Base-by-base conservation (phyloP, 106 monocot species). In the Agapanthus africanus region DNA sequence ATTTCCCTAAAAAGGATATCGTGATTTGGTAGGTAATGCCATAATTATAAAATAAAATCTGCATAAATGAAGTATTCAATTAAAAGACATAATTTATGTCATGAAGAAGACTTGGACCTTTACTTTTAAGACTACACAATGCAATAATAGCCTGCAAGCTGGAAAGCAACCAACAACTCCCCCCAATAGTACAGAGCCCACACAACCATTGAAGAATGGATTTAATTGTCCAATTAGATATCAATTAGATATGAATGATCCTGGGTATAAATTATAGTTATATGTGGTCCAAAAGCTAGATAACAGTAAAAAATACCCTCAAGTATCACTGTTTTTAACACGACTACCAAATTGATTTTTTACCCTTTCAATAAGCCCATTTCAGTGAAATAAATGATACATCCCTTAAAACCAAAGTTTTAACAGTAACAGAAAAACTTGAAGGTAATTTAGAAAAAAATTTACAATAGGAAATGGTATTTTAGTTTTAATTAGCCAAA, bases 261-360 rank as follows among this genome's bases (percentile, higher is more conserved):
- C 36, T n/a, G 36, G 61, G 18, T 62, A 36, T 62, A n/a, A 62
- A 8, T 62, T n/a, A n/a, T n/a, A 28, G 28, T 30, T 44, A 27
- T 23, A 40, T 25, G 65, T 41, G 65, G 40, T 65, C 65, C 40
- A 26, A 18, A 66, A 4, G n/a, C n/a, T n/a, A n/a, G n/a, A n/a
- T n/a, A n/a, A n/a, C n/a, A n/a, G n/a, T n/a, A n/a, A n/a, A n/a
- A n/a, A n/a, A n/a, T n/a, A n/a, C n/a, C n/a, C n/a, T n/a, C n/a
- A n/a, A n/a, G n/a, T n/a, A n/a, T n/a, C n/a, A n/a, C n/a, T n/a
- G n/a, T n/a, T n/a, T n/a, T n/a, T n/a, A n/a, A n/a, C n/a, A n/a
- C n/a, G n/a, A n/a, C n/a, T n/a, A n/a, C n/a, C n/a, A n/a, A n/a
- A n/a, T n/a, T n/a, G n/a, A n/a, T n/a, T n/a, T n/a, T n/a, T n/a